Evolutionary conservation across 768 basidiomycete species (phyloP), one percentile per base, ranked within the genome.

Genomic region (Lactifluus volemus): DNA sequence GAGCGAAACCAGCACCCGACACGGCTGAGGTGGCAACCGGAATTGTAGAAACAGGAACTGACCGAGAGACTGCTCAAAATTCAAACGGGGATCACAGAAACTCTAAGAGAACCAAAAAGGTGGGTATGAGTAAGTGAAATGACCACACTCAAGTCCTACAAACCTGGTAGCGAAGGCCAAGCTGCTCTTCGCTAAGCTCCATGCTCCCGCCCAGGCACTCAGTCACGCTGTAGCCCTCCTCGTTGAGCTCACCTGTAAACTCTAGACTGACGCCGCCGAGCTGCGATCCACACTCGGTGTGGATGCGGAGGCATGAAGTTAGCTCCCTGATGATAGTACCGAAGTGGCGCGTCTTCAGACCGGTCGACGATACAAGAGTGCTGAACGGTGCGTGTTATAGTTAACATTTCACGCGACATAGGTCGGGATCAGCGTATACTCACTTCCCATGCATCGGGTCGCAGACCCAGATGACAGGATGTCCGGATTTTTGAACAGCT

Each of bases 361-460:
- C 91, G 0, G 79, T 81, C 30, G 79, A 75, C 5, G 92, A 90
- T 1, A 89, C 89, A 58, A 86, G 81, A 2, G 95, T 98, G 75
- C 92, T 96, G 63, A 19, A 14, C 17, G 11, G 36, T 30, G 25
- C 21, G 1, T 2, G 21, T 39, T 25, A 30, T 4, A 4, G n/a
- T 53, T 4, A 48, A 21, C n/a, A 14, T 25, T 4, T 21, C 10
- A 7, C 21, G 44, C 21, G 36, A 15, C n/a, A 45, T 14, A 29
- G 36, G 11, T 10, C 1, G 11, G 6, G 7, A 9, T 29, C 8
- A 5, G 12, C 1, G n/a, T 34, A n/a, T 4, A 79, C 89, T 67
- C 69, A 93, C 92, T 98, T 97, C 76, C 95, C 96, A 67, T 98
- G 96, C 96, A 98, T 98, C 2, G 95, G 94, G 73, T 98, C 97